These are phyloP conservation scores for Dactylonectria macrodidyma DNA, from an alignment of 2,329 filamentous ascomycete species.

Conservation along the genomic window DNA sequence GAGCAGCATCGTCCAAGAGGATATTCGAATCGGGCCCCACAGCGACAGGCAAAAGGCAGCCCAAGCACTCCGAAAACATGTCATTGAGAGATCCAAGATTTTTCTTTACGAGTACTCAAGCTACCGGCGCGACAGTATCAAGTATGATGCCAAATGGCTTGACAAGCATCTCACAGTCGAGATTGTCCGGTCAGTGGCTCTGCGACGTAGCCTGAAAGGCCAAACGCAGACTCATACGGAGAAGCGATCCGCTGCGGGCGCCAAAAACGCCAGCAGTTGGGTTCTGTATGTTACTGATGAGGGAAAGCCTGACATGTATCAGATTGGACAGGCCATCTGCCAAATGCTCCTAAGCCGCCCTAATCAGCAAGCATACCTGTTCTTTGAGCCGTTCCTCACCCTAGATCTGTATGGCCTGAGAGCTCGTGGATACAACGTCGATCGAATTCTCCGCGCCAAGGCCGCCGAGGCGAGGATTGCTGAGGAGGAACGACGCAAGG, in stretches of 20 bases:
- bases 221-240: slow-evolving; percentile 79
- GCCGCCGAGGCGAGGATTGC: slow-evolving; percentile 90
- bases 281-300: slow-evolving; percentile 83
- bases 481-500: slow-evolving; percentile 83
- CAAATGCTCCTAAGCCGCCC: slow-evolving; percentile 85
- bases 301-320: slow-evolving; percentile 84
- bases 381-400: slow-evolving; percentile 91
- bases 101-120: slow-evolving; percentile 85
- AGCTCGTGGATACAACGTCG: slow-evolving; percentile 94
- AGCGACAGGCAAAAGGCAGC: slow-evolving; percentile 79
- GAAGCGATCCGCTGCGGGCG: slow-evolving; percentile 81
- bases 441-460: slow-evolving; percentile 90
- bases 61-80: slow-evolving; percentile 80
- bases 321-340: slow-evolving; percentile 91
- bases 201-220: slow-evolving; percentile 82
- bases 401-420: slow-evolving; percentile 87
- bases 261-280: slow-evolving; percentile 68
- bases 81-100: slow-evolving; percentile 89
- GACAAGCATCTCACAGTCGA: slow-evolving; percentile 87
- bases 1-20: slow-evolving; percentile 83
- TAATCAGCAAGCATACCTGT: slow-evolving; percentile 89
- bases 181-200: slow-evolving; percentile 82
- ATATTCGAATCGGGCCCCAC: slow-evolving; percentile 78
- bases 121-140: slow-evolving; percentile 82
- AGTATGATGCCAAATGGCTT: slow-evolving; percentile 91